Evolutionary conservation across 495 filamentous ascomycete genomes (phyloP).

Genomic region (Trichoderma erinaceum): DNA sequence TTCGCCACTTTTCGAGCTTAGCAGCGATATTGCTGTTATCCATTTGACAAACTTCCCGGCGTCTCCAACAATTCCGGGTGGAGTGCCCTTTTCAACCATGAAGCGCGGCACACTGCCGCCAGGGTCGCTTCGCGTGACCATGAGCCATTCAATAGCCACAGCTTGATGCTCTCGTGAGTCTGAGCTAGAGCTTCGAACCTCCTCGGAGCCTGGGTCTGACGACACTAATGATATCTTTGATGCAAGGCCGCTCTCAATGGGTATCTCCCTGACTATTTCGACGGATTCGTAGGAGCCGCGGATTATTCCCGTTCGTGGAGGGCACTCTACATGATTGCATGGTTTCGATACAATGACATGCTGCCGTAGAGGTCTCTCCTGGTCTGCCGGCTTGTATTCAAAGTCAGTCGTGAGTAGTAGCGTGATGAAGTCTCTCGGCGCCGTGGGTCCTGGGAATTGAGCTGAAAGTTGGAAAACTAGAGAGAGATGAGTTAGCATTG

Average conservation of each 20-base stretch:
- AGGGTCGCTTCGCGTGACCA: constrained; percentile 92
- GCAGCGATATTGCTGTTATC: constrained; percentile 51
- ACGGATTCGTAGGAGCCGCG: constrained; percentile 86
- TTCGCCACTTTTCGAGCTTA: not conserved
- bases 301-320: constrained; percentile 61
- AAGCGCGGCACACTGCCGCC: constrained; percentile 89
- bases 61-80: constrained; percentile 72
- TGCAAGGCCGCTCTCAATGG: constrained; percentile 31
- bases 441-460: constrained; percentile 82
- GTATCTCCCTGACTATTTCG: constrained; percentile 83
- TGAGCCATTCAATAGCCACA: constrained; percentile 82
- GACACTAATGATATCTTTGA: constrained; percentile 28
- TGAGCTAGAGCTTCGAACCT: constrained; percentile 22
- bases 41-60: constrained; percentile 82
- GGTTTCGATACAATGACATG: constrained; percentile 87
- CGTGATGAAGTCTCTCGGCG: constrained; percentile 81
- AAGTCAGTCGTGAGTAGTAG: constrained; percentile 57
- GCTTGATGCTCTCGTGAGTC: constrained; percentile 40
- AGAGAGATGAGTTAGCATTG: not conserved
- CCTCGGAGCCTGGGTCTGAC: constrained; percentile 27
- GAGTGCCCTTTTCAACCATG: constrained; percentile 91
- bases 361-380: constrained; percentile 43
- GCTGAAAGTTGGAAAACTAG: constrained; percentile 77
- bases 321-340: constrained; percentile 66
- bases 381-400: constrained; percentile 15